Evolutionary conservation across 306 rosid genomes (phyloP).

Genomic region (Pueraria montana): DNA sequence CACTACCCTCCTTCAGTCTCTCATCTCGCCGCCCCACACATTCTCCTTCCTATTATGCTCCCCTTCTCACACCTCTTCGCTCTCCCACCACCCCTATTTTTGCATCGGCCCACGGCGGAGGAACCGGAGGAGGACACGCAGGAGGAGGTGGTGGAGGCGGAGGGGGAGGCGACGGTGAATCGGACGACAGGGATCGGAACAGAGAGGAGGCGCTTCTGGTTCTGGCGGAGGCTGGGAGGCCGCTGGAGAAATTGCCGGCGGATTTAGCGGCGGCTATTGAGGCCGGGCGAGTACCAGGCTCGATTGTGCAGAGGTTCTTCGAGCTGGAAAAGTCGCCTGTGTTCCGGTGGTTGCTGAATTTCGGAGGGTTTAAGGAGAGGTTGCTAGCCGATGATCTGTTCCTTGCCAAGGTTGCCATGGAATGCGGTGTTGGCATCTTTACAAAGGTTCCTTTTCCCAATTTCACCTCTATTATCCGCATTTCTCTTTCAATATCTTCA

Average conservation of each 20-base stretch:
- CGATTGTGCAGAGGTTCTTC: slow-evolving; percentile 72
- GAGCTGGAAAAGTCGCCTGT: slow-evolving; percentile 81
- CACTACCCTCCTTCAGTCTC: slow-evolving; percentile 40
- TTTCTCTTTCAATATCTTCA: neutral
- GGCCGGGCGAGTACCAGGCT: slow-evolving; percentile 81
- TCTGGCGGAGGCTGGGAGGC: slow-evolving; percentile 64
- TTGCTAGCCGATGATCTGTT: slow-evolving; percentile 93
- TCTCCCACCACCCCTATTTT: slow-evolving; percentile 22
- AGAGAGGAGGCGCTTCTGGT: slow-evolving; percentile 73
- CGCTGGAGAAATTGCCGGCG: slow-evolving; percentile 74
- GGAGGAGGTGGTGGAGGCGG: slow-evolving; percentile 16
- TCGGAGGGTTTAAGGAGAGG: slow-evolving; percentile 91
- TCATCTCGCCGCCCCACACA: slow-evolving; percentile 19
- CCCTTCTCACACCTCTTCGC: slow-evolving; percentile 25
- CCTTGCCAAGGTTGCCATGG: slow-evolving; percentile 86
- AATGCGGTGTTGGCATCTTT: slow-evolving; percentile 95
- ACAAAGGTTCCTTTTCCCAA: slow-evolving; percentile 68
- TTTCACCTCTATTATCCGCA: neutral
- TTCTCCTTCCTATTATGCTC: slow-evolving; percentile 24
- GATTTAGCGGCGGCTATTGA: slow-evolving; percentile 80
- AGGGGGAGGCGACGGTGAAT: slow-evolving; percentile 43
- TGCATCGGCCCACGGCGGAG: slow-evolving; percentile 25
- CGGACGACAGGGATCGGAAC: slow-evolving; percentile 70
- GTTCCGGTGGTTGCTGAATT: slow-evolving; percentile 83
- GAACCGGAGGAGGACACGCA: slow-evolving; percentile 20